Conservation (phyloP, 108 stramenopile species). For the Aurantiochytrium sp. region DNA sequence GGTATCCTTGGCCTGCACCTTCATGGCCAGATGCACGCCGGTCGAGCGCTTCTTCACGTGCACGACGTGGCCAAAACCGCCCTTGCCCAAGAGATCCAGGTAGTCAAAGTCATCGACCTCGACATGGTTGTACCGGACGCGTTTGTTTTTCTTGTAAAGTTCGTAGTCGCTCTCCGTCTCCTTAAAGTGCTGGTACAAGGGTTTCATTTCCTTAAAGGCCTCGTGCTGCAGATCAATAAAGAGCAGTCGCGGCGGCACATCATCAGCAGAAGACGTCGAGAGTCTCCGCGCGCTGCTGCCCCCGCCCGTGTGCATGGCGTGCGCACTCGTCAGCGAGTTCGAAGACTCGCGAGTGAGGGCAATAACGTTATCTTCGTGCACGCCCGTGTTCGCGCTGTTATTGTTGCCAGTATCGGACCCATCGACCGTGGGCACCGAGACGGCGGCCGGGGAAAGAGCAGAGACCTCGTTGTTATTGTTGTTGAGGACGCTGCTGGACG, state of each 20-base stretch:
- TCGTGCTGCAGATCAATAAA: conserved; percentile 28
- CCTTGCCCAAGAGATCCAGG: conserved; percentile 28
- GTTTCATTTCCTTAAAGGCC: conserved; percentile 35
- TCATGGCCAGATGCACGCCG: conserved; percentile 53
- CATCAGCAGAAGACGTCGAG: not conserved
- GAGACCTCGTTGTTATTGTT: not conserved
- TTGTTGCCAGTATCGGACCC: not conserved
- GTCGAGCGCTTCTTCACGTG: conserved; percentile 46
- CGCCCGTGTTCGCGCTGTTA: too few relatives aligned
- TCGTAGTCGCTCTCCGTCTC: conserved; percentile 20
- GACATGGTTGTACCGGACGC: conserved; percentile 21
- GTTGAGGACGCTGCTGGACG: not conserved
- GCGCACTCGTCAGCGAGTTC: conserved; percentile 17
- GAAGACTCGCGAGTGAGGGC: conserved; percentile 22
- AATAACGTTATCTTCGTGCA: not conserved
- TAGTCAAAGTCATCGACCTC: conserved; percentile 34
- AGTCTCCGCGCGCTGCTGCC: not conserved
- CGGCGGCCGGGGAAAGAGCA: not conserved
- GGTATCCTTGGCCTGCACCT: conserved; percentile 47
- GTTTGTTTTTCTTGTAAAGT: conserved; percentile 11
- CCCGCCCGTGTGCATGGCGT: conserved; percentile 9
- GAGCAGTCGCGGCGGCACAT: conserved; percentile 17
- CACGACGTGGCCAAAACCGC: conserved; percentile 40
- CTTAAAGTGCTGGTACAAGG: conserved; percentile 34
- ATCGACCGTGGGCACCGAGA: not conserved